Percentiles rank a stretch among this genome's conserved stretches.
Evolutionary conservation across 108 stramenopile genomes (phyloP).

Genomic region (Skeletonema marinoi): DNA sequence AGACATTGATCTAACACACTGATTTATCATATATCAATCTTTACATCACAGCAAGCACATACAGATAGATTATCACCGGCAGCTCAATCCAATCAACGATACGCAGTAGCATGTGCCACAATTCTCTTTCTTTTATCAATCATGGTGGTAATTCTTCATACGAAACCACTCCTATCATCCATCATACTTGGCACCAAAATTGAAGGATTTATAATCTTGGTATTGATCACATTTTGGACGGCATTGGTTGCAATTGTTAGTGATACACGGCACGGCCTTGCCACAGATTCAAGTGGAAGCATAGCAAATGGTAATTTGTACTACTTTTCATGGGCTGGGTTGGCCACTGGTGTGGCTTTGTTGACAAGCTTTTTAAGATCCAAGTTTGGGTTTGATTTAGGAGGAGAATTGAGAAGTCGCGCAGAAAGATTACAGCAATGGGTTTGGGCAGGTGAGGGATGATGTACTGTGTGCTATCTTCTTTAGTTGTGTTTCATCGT

Average conservation of each 20-base stretch:
- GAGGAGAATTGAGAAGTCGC: constrained; percentile 60
- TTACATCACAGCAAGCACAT: constrained; percentile 9
- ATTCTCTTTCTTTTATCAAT: constrained; percentile 61
- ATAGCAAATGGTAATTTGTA: constrained; percentile 84
- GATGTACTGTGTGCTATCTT: background rate
- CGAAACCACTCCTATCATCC: constrained; percentile 49
- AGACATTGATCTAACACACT: background rate
- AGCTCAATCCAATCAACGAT: constrained; percentile 51
- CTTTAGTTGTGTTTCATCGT: too few species aligned
- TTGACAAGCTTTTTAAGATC: constrained; percentile 56
- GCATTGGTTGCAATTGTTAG: constrained; percentile 71
- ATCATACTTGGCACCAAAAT: constrained; percentile 70
- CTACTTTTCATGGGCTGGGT: constrained; percentile 85
- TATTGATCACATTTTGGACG: constrained; percentile 70
- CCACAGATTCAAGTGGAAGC: constrained; percentile 53
- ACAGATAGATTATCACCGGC: constrained; percentile 29
- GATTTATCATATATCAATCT: background rate
- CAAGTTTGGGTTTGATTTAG: constrained; percentile 72
- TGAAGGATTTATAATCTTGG: constrained; percentile 62
- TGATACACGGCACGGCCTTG: constrained; percentile 63
- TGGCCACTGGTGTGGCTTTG: constrained; percentile 63
- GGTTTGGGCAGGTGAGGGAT: constrained; percentile 31
- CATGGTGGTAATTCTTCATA: constrained; percentile 59
- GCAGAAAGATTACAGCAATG: constrained; percentile 64
- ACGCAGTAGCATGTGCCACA: constrained; percentile 72